Evolutionary conservation across 768 basidiomycete species (phyloP).

Genomic region (Tubosaeta brunneosetosa): DNA sequence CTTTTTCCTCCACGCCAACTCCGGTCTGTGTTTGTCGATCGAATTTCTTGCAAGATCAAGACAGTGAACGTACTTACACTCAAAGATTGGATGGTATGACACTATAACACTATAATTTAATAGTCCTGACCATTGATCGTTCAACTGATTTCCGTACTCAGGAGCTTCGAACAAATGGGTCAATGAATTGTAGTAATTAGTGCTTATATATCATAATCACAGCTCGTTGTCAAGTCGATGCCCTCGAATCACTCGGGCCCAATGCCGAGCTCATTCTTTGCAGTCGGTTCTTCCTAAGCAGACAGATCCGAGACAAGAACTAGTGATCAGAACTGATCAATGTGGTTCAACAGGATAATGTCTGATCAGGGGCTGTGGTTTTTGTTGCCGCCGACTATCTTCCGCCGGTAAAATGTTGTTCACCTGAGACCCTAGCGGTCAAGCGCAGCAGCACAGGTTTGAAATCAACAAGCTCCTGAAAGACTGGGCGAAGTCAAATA

Average conservation of each 20-base stretch:
- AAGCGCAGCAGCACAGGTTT: background rate
- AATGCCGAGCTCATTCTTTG: background rate
- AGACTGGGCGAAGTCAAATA: background rate
- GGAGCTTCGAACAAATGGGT: background rate
- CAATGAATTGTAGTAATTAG: background rate
- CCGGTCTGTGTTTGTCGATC: background rate
- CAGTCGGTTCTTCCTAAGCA: background rate
- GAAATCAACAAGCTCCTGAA: background rate
- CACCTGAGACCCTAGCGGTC: background rate
- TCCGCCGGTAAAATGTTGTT: background rate
- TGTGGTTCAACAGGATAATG: background rate
- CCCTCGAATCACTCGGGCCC: background rate
- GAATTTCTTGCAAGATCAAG: background rate
- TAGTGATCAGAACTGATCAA: background rate
- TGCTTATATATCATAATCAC: background rate
- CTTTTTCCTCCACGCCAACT: no score
- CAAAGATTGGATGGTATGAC: background rate
- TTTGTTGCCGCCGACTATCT: background rate
- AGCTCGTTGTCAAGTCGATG: background rate
- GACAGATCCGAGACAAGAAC: background rate
- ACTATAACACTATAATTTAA: background rate
- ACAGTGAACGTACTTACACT: background rate
- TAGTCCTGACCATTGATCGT: background rate
- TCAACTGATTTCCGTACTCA: background rate
- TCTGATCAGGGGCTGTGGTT: background rate